Evolutionary conservation across 495 filamentous ascomycete species (phyloP).

Genomic region (Massariosphaeria phaeospora): DNA sequence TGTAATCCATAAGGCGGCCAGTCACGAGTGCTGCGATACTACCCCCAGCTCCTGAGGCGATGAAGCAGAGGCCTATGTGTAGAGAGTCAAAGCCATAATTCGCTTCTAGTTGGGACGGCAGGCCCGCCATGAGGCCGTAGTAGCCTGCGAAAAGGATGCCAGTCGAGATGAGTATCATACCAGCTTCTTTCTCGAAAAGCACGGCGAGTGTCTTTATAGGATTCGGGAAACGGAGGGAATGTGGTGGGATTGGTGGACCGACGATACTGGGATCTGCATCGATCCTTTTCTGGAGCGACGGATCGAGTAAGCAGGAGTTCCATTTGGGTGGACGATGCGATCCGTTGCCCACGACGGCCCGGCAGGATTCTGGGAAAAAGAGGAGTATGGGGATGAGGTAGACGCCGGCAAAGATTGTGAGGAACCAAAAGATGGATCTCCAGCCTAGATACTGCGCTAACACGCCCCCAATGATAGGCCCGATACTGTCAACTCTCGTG

Average conservation of each 20-base stretch:
- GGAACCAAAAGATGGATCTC: constrained; percentile 39
- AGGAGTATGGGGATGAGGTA: constrained; percentile 38
- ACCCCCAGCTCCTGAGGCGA: constrained; percentile 33
- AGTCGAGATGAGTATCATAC: constrained; percentile 53
- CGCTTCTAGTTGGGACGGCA: constrained; percentile 53
- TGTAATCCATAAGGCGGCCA: constrained; percentile 41
- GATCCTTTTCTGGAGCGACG: constrained; percentile 32
- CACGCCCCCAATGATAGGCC: constrained; percentile 37
- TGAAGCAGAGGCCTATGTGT: constrained; percentile 57
- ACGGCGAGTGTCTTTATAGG: constrained; percentile 63
- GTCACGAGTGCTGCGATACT: constrained; percentile 23
- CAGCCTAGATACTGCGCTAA: constrained; percentile 37
- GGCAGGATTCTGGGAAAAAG: constrained; percentile 24
- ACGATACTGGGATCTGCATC: constrained; percentile 21
- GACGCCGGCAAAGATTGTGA: constrained; percentile 32
- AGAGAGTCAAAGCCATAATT: constrained; percentile 62
- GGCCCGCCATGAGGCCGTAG: constrained; percentile 53
- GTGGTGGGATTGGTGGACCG: constrained; percentile 35
- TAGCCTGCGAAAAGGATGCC: constrained; percentile 54
- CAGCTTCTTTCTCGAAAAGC: constrained; percentile 60
- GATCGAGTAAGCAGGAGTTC: constrained; percentile 40
- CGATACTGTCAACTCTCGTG: constrained; percentile 26
- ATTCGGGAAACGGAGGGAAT: constrained; percentile 62
- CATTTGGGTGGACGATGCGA: constrained; percentile 42
- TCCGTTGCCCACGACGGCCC: constrained; percentile 35